Conservation (phyloP, 352 stramenopile species). For the Globisporangium rhizosaccharum region DNA sequence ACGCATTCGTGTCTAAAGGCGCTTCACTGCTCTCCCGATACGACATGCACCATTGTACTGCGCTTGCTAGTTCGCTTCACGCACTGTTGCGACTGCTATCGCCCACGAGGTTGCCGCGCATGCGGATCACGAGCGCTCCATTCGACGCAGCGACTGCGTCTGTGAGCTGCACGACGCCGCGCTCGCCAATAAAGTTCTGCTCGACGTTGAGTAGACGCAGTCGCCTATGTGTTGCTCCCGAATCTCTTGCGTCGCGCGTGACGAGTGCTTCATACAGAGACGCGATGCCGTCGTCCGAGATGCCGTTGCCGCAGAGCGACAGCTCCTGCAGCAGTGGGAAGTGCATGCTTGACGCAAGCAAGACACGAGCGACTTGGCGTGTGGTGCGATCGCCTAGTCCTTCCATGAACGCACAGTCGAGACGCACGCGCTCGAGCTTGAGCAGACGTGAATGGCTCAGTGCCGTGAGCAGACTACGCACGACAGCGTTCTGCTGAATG, state of each 20-base stretch:
- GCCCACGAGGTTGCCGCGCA: constrained; percentile 30
- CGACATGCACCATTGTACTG: background rate
- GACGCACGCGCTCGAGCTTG: constrained; percentile 22
- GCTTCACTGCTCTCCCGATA: no score
- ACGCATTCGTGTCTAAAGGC: no score
- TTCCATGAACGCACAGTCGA: constrained; percentile 47
- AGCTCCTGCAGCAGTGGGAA: constrained; percentile 32
- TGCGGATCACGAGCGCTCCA: constrained; percentile 21
- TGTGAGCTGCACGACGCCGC: constrained; percentile 34
- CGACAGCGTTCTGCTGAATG: constrained; percentile 33
- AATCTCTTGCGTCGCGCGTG: background rate
- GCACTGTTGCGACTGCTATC: background rate
- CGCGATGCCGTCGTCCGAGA: constrained; percentile 41
- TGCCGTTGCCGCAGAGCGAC: constrained; percentile 44
- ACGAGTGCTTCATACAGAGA: constrained; percentile 29
- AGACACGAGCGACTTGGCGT: constrained; percentile 25
- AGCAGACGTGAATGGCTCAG: constrained; percentile 21
- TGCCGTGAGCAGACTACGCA: constrained; percentile 26
- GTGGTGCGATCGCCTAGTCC: constrained; percentile 47
- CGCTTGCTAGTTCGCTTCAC: background rate
- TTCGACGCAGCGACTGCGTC: constrained; percentile 22
- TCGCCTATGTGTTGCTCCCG: constrained; percentile 2
- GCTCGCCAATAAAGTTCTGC: constrained; percentile 58
- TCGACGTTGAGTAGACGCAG: constrained; percentile 19
- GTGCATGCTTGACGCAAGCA: constrained; percentile 19